Evolutionary conservation across 768 basidiomycete genomes (phyloP).

Genomic region (Suillus decipiens): DNA sequence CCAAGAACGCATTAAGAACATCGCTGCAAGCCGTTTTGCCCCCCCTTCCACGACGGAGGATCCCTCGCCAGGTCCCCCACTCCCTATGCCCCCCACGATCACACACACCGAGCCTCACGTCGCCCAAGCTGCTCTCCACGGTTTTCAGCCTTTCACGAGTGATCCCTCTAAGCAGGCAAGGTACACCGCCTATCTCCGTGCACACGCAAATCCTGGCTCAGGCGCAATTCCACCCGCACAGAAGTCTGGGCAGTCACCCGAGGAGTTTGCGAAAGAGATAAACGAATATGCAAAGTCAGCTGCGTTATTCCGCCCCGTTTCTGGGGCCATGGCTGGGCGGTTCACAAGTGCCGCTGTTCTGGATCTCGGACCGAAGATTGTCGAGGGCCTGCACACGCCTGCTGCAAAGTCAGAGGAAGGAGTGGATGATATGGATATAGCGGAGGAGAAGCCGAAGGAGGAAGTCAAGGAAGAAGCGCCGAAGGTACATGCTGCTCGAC

Average conservation of each 20-base stretch:
- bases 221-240: slow-evolving; percentile 50
- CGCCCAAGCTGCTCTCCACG: slow-evolving; percentile 83
- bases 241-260: slow-evolving; percentile 56
- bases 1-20: slow-evolving; percentile 75
- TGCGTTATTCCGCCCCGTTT: slow-evolving; percentile 86
- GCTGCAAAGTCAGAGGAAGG: slow-evolving; percentile 42
- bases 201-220: slow-evolving; percentile 57
- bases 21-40: slow-evolving; percentile 38
- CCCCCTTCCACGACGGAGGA: slow-evolving; percentile 32
- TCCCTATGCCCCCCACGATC: slow-evolving; percentile 42
- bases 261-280: slow-evolving; percentile 81
- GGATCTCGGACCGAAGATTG: slow-evolving; percentile 60
- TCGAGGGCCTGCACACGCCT: slow-evolving; percentile 72
- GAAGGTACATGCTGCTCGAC: slow-evolving; percentile 74
- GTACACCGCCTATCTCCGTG: slow-evolving; percentile 79
- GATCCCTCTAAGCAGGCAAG: slow-evolving; percentile 82
- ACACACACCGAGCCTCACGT: slow-evolving; percentile 73
- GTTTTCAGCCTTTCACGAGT: slow-evolving; percentile 86
- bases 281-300: slow-evolving; percentile 88
- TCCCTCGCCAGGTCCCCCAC: slow-evolving; percentile 28
- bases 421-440: slow-evolving; percentile 44
- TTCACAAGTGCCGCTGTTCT: slow-evolving; percentile 81
- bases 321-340: slow-evolving; percentile 91
- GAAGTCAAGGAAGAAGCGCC: slow-evolving; percentile 66
- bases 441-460: slow-evolving; percentile 36